Base-by-base conservation (phyloP, 371 early-diverging fungal species). In the Paraphysoderma sedebokerense region DNA sequence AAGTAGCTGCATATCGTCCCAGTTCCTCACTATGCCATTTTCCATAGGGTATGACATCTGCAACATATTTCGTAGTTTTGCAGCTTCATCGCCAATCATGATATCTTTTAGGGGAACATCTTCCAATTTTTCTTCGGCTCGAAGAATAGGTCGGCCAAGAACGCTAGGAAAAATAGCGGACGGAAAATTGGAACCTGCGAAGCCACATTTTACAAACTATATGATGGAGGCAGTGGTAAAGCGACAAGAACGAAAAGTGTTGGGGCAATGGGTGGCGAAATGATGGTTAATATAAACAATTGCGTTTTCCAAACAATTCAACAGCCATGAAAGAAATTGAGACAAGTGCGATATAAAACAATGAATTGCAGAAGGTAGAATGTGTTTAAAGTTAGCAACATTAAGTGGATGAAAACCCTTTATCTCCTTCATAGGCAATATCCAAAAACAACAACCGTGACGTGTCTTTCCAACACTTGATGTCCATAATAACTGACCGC, bases 1-100 rank as follows among this genome's bases (percentile, higher is more conserved):
- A 44, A 97, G 71, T 50, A 90, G 89, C 51, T 77, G 67, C 98
- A 95, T 95, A 60, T 97, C 95, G 44, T 92, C 92, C 96, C 96
- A 97, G 70, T 91, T 87, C 53, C 81, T 70, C 45, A 95, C 81
- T 47, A 97, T 87, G n/a, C 98, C 98, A 69, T 95, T 92, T 62
- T 93, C 92, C 85, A 97, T 83, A 8, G 98, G 98, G 57, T 97
- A 93, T 19, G 85, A 79, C 84, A 97, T 86, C 62, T 92, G 83
- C 31, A 97, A 72, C 55, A 81, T 80, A 46, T 81, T 72, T 19
- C 96, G 78, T 23, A 87, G 61, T 28, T 76, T 81, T 19, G 91
- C 84, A 22, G 96, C 98, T 60, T 97, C 96, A 51, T 88, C 91
- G 22, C 98, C 98, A 35, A 95, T 85, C 82, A 92, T 92, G 56